A percentile compares a stretch with the other conserved stretches of the same genome.
Conservation (phyloP, 306 rosid genomes). For the Citrullus colocynthis region DNA sequence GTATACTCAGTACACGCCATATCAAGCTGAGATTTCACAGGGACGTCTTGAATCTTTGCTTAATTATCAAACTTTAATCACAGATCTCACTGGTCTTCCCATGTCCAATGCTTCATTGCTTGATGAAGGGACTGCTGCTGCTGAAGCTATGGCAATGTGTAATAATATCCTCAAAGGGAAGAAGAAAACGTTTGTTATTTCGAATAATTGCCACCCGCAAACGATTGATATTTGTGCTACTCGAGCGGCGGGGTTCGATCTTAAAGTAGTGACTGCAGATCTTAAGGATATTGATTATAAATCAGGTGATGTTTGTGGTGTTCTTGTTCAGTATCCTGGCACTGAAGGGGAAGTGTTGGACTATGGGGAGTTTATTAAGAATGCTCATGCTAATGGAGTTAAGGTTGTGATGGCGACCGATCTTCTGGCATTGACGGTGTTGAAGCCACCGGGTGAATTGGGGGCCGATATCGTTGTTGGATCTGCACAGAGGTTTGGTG, state of each 20-base stretch:
- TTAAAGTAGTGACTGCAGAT: conserved; percentile 52
- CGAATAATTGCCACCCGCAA: conserved; percentile 84
- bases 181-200: conserved; percentile 83
- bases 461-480: conserved; percentile 99
- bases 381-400: conserved; percentile 85
- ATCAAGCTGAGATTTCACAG: conserved; percentile 97
- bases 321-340: conserved; percentile 97
- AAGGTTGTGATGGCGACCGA: conserved; percentile 99
- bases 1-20: conserved; percentile 98
- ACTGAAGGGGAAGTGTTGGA: conserved; percentile 97
- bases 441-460: conserved; percentile 93
- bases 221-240: conserved; percentile 80
- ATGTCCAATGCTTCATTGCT: conserved; percentile 98
- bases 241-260: conserved; percentile 85
- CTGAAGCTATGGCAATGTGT: conserved; percentile 99
- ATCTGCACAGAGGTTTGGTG: conserved; percentile 94
- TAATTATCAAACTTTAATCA: conserved; percentile 72
- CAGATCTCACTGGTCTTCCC: conserved; percentile 91
- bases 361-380: conserved; percentile 77
- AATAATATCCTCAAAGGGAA: conserved; percentile 74
- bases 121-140: conserved; percentile 98
- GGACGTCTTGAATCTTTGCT: conserved; percentile 89
- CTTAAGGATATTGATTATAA: conserved; percentile 69
- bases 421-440: conserved; percentile 66
- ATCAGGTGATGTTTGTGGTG: conserved; percentile 93